Evolutionary conservation across 2,329 filamentous ascomycete genomes (phyloP), one percentile per base, ranked within the genome.

Genomic region (Fusarium setosum): DNA sequence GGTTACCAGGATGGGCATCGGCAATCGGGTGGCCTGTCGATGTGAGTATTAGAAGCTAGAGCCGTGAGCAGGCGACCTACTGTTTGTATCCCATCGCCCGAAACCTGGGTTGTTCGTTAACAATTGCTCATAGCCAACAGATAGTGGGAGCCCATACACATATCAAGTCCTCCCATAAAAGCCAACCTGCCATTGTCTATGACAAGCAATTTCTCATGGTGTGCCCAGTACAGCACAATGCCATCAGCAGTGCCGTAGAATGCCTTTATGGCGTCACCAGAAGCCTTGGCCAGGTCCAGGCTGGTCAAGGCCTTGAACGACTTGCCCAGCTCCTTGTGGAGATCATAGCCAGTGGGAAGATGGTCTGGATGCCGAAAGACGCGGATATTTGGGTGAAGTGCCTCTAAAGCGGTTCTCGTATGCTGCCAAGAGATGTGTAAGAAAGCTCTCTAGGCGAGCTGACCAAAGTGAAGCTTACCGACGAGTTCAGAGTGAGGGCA

Each of bases 331-430:
- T 94, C 82, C 0, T 88, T 86, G 35, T 87, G 83, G 18, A 94
- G 72, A 29, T 88, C 90, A 64, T 92, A 86, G 45, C 88, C 87
- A 68, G 91, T 92, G 2, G 93, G 92, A 5, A 90, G 77, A 80
- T 97, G 94, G 72, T 97, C 94, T 3, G 95, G 95, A 75, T 97
- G 93, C 18, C 94, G 86, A 77, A 97, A 96, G 11, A 97, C 94
- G 41, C 88, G 86, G 76, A 97, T 96, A 73, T 97, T 97, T 9
- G 88, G 88, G 73, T 96, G 92, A 32, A 95, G 83, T 8, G 80
- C 84, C 74, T 97, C 93, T 26, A 97, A 81, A 38, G 85, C 84
- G 73, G 93, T 88, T 73, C 95, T 96, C 5, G 93, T 97, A 74
- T 97, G 93, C 70, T 89, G 50, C 6, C 77, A 15, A 17, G 10